These are phyloP conservation scores for Lodderomyces metapsilosis DNA, from an alignment of 1,139 yeast genomes.

Conservation along the genomic window DNA sequence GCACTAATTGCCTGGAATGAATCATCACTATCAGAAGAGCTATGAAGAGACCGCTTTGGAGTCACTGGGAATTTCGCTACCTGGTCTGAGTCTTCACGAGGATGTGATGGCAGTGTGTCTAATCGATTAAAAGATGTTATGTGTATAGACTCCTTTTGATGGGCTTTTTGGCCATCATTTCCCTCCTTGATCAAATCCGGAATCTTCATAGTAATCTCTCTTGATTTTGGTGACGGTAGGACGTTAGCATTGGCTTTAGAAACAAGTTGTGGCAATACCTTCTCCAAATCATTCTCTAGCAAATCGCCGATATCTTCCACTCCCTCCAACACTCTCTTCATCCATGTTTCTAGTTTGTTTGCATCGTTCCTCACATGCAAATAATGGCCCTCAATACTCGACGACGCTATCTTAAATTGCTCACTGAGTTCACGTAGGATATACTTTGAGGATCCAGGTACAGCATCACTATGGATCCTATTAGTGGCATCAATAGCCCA, in stretches of 20 bases:
- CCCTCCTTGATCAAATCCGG: background rate
- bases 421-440: slow-evolving; percentile 32
- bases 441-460: slow-evolving; percentile 43
- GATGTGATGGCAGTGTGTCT: background rate
- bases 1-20: slow-evolving; percentile 37
- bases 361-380: slow-evolving; percentile 15
- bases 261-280: no score
- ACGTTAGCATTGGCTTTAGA: no score
- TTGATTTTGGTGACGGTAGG: slow-evolving; percentile 1
- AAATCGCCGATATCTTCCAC: background rate
- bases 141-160: background rate
- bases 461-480: slow-evolving; percentile 23
- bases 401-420: slow-evolving; percentile 29
- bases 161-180: background rate
- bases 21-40: slow-evolving; percentile 15
- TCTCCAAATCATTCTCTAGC: no score
- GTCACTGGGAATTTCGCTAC: background rate
- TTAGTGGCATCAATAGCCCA: slow-evolving; percentile 39
- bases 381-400: slow-evolving; percentile 21
- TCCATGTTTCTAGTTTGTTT: slow-evolving; percentile 22
- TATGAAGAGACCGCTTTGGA: background rate
- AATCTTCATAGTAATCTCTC: background rate
- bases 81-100: background rate
- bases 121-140: no score
- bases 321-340: slow-evolving; percentile 18